Evolutionary conservation across 2,329 filamentous ascomycete species (phyloP).

Genomic region (Alternaria sp.): DNA sequence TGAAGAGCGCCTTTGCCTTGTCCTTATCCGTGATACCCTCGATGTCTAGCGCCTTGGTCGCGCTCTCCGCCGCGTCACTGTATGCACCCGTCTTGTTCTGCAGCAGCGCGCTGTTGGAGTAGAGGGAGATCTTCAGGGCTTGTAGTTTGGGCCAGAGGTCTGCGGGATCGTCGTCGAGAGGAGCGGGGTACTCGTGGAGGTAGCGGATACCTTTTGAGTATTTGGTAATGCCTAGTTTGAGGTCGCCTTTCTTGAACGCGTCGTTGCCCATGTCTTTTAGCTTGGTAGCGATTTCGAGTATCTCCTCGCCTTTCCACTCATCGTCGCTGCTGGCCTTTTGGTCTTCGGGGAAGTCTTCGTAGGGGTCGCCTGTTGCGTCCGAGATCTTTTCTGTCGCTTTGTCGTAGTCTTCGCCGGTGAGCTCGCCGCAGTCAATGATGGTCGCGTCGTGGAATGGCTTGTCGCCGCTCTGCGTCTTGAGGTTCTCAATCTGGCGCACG

Average conservation of each 20-base stretch:
- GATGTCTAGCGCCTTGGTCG: slow-evolving; percentile 74
- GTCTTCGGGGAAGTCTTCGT: slow-evolving; percentile 96
- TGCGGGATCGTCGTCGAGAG: slow-evolving; percentile 70
- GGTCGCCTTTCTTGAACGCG: slow-evolving; percentile 82
- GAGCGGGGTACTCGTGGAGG: slow-evolving; percentile 80
- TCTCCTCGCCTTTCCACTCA: slow-evolving; percentile 69
- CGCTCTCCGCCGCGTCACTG: slow-evolving; percentile 72
- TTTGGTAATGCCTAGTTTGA: slow-evolving; percentile 77
- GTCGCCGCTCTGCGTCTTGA: slow-evolving; percentile 74
- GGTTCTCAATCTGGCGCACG: slow-evolving; percentile 87
- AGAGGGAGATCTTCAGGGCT: slow-evolving; percentile 79
- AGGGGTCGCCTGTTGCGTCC: slow-evolving; percentile 85
- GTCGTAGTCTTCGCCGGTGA: slow-evolving; percentile 72
- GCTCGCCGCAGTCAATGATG: slow-evolving; percentile 79
- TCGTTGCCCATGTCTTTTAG: slow-evolving; percentile 93
- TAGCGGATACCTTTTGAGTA: slow-evolving; percentile 94
- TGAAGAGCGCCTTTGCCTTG: slow-evolving; percentile 86
- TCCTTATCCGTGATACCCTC: slow-evolving; percentile 72
- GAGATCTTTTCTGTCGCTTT: slow-evolving; percentile 71
- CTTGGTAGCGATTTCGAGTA: slow-evolving; percentile 79
- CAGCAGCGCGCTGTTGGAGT: slow-evolving; percentile 87
- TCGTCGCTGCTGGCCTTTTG: slow-evolving; percentile 57
- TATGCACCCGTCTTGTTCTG: slow-evolving; percentile 79
- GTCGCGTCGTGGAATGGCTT: slow-evolving; percentile 74
- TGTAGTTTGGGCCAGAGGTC: slow-evolving; percentile 72